Base-by-base conservation (phyloP, 179 eudicot genomes). In the Beta corolliflora region DNA sequence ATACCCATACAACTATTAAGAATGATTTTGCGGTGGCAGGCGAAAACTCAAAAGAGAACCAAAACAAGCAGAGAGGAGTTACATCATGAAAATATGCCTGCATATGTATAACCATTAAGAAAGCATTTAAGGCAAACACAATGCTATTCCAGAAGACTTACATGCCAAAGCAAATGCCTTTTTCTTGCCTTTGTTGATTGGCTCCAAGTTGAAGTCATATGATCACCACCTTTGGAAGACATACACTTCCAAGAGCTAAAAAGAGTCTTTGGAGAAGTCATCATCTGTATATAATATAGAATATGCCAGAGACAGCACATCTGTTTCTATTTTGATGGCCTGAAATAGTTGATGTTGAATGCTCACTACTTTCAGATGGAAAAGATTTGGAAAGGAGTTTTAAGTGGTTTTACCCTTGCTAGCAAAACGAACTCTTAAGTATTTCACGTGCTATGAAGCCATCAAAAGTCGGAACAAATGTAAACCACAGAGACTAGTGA, bases 301-400 rank as follows among this genome's bases (percentile, higher is more conserved):
- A 90, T 21, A 83, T 87, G 36, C 99, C 99, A 52, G 94, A 97
- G 78, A 94, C 85, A 65, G 95, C 85, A 80, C 98, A 95, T 73
- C 88, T 91, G 67, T 94, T 95, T 83, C 99, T 92, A 80, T 92
- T 95, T 76, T 91, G 83, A 75, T 76, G 84, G 45, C 73, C 88
- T 29, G 76, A 58, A 46, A 66, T 4, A 53, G 84, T 71, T 45
- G 74, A 44, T 69, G 85, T 78, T 74, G 88, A 25, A 25, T 25
- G 81, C 23, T 86, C 95, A 83, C 80, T 81, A 73, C 83, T 80
- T 75, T 92, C 97, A 84, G 89, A 60, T 72, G 99, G 97, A 84
- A 95, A 90, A 23, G 99, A 95, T 83, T 95, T 97, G 19, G 95
- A 85, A 71, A 88, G 92, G 77, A 95, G 91, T 81, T 91, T 94